phyloP scores from a whole-genome alignment of 345 rosid genomes.

The Populus nigra region DNA sequence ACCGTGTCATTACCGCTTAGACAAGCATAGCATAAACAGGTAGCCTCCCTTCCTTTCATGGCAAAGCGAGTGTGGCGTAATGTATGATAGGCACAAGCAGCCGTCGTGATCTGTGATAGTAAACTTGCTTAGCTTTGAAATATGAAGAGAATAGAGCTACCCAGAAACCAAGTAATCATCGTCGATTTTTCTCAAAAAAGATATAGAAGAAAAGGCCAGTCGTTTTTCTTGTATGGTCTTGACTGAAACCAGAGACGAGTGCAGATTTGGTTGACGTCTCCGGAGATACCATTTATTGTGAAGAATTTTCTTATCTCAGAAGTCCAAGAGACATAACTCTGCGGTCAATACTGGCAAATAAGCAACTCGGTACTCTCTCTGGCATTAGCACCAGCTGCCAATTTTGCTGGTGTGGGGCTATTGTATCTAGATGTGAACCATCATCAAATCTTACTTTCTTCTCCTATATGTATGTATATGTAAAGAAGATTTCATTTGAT shows the following conservation, averaged over 20 bases:
- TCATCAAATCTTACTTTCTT: no score
- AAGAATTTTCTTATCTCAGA: not conserved
- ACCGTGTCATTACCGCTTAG: no score
- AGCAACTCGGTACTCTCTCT: slow-evolving; percentile 13
- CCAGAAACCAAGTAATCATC: not conserved
- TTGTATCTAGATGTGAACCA: no score
- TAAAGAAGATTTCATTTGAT: no score
- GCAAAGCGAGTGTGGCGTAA: no score
- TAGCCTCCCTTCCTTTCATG: no score
- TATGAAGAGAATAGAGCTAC: not conserved
- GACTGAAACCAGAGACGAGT: slow-evolving; percentile 16
- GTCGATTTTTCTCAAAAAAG: not conserved
- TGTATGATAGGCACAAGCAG: no score
- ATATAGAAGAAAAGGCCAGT: not conserved
- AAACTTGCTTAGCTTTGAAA: not conserved
- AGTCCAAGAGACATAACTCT: not conserved
- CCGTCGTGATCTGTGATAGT: not conserved
- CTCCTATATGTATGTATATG: no score
- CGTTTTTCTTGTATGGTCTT: not conserved
- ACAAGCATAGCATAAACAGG: no score
- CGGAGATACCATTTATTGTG: not conserved
- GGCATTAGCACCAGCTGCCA: slow-evolving; percentile 7
- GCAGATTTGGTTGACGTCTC: slow-evolving; percentile 10
- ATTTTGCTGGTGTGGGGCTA: not conserved
- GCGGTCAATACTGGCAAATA: slow-evolving; percentile 25